Evolutionary conservation across 177 flowering plant genomes (phyloP), one percentile per base, ranked within the genome.

Genomic region (Tripterygium wilfordii): DNA sequence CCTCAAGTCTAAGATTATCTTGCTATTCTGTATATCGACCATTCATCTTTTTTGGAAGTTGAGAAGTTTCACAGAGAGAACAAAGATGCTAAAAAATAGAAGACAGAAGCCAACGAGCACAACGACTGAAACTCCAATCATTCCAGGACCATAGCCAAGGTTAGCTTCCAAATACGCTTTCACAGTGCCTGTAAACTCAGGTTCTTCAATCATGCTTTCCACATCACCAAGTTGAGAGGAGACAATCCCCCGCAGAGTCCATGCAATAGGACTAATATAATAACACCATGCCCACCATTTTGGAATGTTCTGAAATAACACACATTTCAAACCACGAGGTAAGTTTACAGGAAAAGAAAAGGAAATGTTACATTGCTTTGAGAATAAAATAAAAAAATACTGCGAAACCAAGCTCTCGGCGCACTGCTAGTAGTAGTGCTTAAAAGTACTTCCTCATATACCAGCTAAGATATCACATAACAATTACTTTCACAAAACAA

Each of bases 251-350:
- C 78, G 58, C n/a, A 91, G 57, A 1, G 90, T 81, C 95, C 96
- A 88, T 15, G 86, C 75, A 36, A 91, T 65, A 2, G 96, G 98
- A 63, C 78, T 67, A 9, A 85, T 71, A 45, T 85, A 82, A 49
- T 88, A 80, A 61, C 77, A 88, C 95, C 96, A 91, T 16, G 75
- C 51, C 95, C 98, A 88, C 96, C 96, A 91, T 46, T 47, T 75
- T 0, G 98, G 95, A 49, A 91, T 88, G 0, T 28, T 46, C 98
- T 91, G 74, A 13, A 46, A 56, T 29, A 5, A 8, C 10, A 17
- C 30, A 27, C 2, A 25, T 0, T 5, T 19, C 10, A 29, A 42
- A 3, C 44, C 3, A 16, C 19, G 21, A 21, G 27, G 23, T 5
- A 18, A 17, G 30, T 2, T 5, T 49, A n/a, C n/a, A n/a, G n/a